Conservation (phyloP, 148 eudicot genomes). For the Heliosperma pusillum region DNA sequence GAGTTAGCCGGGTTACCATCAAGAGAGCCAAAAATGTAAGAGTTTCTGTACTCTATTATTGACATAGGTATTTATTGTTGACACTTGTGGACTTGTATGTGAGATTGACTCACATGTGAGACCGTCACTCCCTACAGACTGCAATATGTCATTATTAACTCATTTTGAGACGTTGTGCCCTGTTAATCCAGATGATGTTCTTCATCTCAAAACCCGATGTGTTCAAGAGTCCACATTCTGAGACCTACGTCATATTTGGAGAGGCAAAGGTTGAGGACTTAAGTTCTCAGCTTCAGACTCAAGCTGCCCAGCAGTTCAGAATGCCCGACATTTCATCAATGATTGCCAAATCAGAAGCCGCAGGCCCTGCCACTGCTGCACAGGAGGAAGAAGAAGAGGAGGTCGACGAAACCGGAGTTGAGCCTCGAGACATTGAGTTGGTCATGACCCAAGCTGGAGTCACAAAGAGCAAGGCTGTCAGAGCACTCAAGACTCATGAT, state of each 20-base stretch:
- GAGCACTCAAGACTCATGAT: conserved; percentile 61
- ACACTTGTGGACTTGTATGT: too few species aligned
- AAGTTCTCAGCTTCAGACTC: conserved; percentile 91
- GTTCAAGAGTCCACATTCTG: conserved; percentile 80
- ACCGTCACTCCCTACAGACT: too few species aligned
- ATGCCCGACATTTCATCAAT: conserved; percentile 65
- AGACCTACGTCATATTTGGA: conserved; percentile 76
- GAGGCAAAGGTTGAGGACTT: conserved; percentile 88
- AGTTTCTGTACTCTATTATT: background rate
- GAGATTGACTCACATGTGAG: too few species aligned
- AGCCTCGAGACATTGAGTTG: conserved; percentile 76
- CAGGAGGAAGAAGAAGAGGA: conserved; percentile 70
- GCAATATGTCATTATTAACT: background rate
- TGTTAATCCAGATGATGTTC: conserved; percentile 50
- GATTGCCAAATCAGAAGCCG: conserved; percentile 50
- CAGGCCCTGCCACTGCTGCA: conserved; percentile 36
- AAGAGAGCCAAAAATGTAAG: conserved; percentile 79
- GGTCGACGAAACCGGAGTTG: conserved; percentile 70
- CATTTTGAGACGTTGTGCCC: background rate
- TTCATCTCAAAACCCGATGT: conserved; percentile 82
- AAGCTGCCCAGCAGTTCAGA: conserved; percentile 87
- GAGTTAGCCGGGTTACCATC: conserved; percentile 84
- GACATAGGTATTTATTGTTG: background rate
- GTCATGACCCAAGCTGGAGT: conserved; percentile 90
- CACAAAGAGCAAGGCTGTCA: conserved; percentile 72